Evolutionary conservation across 495 filamentous ascomycete species (phyloP).

Genomic region (Penicillium maclennaniae): DNA sequence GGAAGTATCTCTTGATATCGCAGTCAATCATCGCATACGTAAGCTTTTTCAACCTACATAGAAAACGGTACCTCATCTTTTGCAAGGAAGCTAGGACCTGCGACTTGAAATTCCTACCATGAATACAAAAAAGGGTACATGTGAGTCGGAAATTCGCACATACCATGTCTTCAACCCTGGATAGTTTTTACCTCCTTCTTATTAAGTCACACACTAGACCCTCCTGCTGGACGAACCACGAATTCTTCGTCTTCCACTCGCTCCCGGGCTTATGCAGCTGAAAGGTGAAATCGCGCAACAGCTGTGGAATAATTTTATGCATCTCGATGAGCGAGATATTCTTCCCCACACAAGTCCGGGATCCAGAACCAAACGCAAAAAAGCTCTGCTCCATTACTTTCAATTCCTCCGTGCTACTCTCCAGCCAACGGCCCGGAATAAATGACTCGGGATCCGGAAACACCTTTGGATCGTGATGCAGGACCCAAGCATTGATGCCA

Average conservation of each 20-base stretch:
- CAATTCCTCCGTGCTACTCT: conserved; percentile 15
- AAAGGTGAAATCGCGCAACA: conserved; percentile 67
- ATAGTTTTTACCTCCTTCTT: too few relatives aligned
- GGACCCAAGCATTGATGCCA: conserved; percentile 43
- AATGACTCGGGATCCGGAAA: conserved; percentile 27
- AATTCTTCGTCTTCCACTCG: conserved; percentile 26
- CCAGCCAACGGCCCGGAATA: conserved; percentile 28
- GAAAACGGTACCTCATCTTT: too few relatives aligned
- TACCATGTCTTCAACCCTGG: too few relatives aligned
- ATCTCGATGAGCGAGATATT: conserved; percentile 78
- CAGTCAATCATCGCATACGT: too few relatives aligned
- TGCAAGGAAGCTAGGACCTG: too few relatives aligned
- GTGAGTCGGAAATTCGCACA: too few relatives aligned
- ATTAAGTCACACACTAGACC: conserved; percentile 24
- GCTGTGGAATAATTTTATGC: conserved; percentile 71
- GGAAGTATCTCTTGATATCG: too few relatives aligned
- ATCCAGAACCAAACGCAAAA: conserved; percentile 58
- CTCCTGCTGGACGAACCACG: conserved; percentile 36
- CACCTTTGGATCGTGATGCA: conserved; percentile 20
- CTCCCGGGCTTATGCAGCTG: conserved; percentile 15
- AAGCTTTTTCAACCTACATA: too few relatives aligned
- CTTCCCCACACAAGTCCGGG: conserved; percentile 63
- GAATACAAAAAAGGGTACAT: too few relatives aligned
- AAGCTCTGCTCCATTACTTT: conserved; percentile 26
- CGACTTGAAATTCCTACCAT: too few relatives aligned